Conservation (phyloP, 2,329 filamentous ascomycete genomes). For the Trichophyton rubrum region DNA sequence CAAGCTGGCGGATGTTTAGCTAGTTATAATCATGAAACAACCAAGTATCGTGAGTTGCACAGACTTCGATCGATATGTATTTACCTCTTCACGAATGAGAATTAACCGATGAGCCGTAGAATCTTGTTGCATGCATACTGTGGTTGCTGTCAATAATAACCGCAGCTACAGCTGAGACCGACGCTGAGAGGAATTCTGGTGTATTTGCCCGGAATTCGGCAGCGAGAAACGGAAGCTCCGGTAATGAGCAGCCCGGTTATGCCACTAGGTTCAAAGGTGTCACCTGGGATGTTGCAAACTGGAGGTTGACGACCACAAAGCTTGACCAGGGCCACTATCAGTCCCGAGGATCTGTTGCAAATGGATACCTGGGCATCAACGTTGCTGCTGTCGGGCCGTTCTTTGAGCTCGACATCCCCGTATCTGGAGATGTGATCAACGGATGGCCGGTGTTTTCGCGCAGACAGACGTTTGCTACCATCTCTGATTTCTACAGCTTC, state of each 20-base stretch:
- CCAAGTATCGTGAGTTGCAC: background rate
- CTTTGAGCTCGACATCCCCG: slow-evolving; percentile 44
- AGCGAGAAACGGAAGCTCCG: slow-evolving; percentile 1
- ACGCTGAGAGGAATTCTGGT: slow-evolving; percentile 4
- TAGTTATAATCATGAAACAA: background rate
- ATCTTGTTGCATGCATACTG: background rate
- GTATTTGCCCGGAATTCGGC: slow-evolving; percentile 8
- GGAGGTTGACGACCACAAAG: slow-evolving; percentile 42
- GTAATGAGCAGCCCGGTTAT: slow-evolving; percentile 23
- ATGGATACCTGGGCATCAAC: slow-evolving; percentile 54
- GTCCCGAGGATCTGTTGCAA: slow-evolving; percentile 47
- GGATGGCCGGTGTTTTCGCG: slow-evolving; percentile 56
- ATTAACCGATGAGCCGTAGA: background rate
- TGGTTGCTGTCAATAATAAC: slow-evolving; percentile 2
- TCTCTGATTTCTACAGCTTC: slow-evolving; percentile 54
- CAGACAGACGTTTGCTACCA: slow-evolving; percentile 53
- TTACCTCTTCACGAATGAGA: too few relatives aligned
- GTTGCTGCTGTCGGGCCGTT: slow-evolving; percentile 52
- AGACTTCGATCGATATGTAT: too few relatives aligned
- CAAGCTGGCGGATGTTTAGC: background rate
- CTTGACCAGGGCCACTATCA: slow-evolving; percentile 49
- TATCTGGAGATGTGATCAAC: slow-evolving; percentile 43
- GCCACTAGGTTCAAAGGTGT: slow-evolving; percentile 41
- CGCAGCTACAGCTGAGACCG: background rate
- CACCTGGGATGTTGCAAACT: slow-evolving; percentile 47